A percentile compares a stretch with the other conserved stretches of the same genome.
Evolutionary conservation across 2,329 filamentous ascomycete species (phyloP).

Genomic region (Pseudogymnoascus sp.): DNA sequence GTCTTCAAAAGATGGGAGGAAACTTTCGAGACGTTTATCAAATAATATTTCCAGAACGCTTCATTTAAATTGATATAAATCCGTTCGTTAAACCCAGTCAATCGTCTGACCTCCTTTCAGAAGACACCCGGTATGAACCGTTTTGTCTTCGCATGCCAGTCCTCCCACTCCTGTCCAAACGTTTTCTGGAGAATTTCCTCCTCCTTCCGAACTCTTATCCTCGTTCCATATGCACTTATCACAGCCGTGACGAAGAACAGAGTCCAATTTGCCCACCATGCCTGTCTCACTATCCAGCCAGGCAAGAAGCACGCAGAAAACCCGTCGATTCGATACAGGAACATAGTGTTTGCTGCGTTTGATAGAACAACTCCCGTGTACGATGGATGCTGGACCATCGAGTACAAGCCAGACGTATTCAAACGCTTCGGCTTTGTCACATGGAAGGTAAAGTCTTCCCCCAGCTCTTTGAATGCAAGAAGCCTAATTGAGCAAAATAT

Average conservation of each 20-base stretch:
- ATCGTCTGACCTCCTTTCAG: constrained; percentile 16
- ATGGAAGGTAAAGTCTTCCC: constrained; percentile 46
- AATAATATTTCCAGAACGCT: too few relatives aligned
- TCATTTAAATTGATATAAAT: background rate
- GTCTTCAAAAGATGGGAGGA: too few relatives aligned
- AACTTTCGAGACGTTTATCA: too few relatives aligned
- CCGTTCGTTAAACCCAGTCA: background rate
- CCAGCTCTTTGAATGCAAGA: constrained; percentile 38
- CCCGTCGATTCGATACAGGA: constrained; percentile 35
- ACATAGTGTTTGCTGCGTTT: constrained; percentile 23
- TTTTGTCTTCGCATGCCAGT: constrained; percentile 40
- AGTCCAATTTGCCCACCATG: constrained; percentile 16
- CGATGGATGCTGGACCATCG: constrained; percentile 12
- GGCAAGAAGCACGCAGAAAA: constrained; percentile 34
- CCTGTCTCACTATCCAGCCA: background rate
- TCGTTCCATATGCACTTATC: constrained; percentile 17
- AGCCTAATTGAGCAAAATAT: constrained; percentile 27
- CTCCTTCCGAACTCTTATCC: constrained; percentile 39
- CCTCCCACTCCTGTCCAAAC: constrained; percentile 43
- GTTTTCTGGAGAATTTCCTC: constrained; percentile 41
- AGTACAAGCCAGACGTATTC: constrained; percentile 13
- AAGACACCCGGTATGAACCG: constrained; percentile 42
- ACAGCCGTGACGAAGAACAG: constrained; percentile 9
- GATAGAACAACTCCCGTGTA: constrained; percentile 33
- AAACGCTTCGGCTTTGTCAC: constrained; percentile 37